These are phyloP conservation scores for Diplodia scrobiculata DNA, from an alignment of 2,329 filamentous ascomycete species.

Conservation along the genomic window DNA sequence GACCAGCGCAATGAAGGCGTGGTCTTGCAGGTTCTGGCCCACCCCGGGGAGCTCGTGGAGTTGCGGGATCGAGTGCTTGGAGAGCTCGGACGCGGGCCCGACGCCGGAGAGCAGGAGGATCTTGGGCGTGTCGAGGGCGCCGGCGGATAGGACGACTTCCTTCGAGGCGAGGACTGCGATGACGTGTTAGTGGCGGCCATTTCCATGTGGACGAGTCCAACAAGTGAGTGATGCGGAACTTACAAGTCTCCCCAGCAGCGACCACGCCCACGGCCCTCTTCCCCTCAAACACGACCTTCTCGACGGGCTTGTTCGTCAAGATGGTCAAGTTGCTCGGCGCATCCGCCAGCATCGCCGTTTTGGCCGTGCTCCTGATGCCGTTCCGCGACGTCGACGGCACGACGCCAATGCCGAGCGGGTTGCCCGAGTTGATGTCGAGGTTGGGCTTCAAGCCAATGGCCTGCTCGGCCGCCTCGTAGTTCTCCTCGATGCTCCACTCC, in stretches of 20 bases:
- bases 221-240: not conserved
- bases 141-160: conserved; percentile 42
- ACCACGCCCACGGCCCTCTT: conserved; percentile 38
- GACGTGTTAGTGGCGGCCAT: not conserved
- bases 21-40: conserved; percentile 52
- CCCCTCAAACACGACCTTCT: conserved; percentile 37
- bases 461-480: conserved; percentile 45
- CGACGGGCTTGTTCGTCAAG: conserved; percentile 52
- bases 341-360: conserved; percentile 51
- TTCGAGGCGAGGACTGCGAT: conserved; percentile 32
- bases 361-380: conserved; percentile 55
- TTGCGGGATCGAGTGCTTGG: conserved; percentile 47
- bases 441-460: conserved; percentile 55
- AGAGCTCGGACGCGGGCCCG: conserved; percentile 49
- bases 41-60: conserved; percentile 47
- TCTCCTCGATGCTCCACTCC: conserved; percentile 56
- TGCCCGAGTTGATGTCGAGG: conserved; percentile 60
- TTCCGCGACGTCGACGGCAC: conserved; percentile 54
- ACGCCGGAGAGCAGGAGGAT: conserved; percentile 55
- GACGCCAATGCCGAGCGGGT: conserved; percentile 59
- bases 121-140: conserved; percentile 42
- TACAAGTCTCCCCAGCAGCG: conserved; percentile 33
- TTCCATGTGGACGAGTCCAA: not conserved
- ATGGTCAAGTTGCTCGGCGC: conserved; percentile 57
- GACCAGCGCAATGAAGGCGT: conserved; percentile 35